These are phyloP conservation scores for Neurospora terricola DNA, from an alignment of 495 filamentous ascomycete species.

Conservation along the genomic window DNA sequence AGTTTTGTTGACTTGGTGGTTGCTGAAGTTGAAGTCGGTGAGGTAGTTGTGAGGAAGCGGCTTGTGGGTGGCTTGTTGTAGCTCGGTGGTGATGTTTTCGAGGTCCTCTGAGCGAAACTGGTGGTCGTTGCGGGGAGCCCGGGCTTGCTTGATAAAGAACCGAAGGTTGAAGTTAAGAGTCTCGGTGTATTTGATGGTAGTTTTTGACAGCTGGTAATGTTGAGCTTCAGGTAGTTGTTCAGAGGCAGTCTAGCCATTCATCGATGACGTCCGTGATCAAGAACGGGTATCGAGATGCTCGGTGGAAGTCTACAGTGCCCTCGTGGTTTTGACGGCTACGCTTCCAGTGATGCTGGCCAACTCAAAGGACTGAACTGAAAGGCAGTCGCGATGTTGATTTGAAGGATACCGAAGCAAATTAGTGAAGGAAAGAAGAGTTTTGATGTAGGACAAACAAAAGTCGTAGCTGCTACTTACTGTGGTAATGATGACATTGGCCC, in stretches of 20 bases:
- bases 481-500: not conserved
- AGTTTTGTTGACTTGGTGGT: no score
- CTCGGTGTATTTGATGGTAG: not conserved
- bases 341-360: not conserved
- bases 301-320: not conserved
- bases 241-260: not conserved
- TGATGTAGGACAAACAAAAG: not conserved
- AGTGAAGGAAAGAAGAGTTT: not conserved
- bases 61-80: not conserved
- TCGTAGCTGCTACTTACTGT: not conserved
- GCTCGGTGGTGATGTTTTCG: not conserved
- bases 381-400: not conserved
- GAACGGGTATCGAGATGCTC: not conserved
- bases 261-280: not conserved
- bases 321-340: not conserved
- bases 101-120: not conserved
- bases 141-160: not conserved
- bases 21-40: not conserved
- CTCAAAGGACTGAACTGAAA: not conserved
- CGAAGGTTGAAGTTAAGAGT: fast-evolving
- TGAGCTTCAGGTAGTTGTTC: not conserved
- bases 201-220: not conserved
- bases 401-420: not conserved
- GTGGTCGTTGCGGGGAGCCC: not conserved
- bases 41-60: not conserved